Conservation (phyloP, 2,329 filamentous ascomycete genomes). For the Cladosporium sp. region DNA sequence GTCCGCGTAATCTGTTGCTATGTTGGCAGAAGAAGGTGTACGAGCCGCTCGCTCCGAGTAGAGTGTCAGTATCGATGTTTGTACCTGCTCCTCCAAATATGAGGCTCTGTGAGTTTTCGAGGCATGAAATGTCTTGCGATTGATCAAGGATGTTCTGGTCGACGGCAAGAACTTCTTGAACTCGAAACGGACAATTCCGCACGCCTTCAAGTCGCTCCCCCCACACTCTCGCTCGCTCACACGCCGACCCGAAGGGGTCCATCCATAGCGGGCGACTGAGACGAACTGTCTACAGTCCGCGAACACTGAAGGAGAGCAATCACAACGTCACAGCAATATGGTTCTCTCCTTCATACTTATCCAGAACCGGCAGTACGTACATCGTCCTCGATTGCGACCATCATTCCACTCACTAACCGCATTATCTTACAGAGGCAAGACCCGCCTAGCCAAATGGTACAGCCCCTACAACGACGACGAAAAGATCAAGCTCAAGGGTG, state of each 20-base stretch:
- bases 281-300: background rate
- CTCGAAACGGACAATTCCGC: background rate
- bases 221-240: background rate
- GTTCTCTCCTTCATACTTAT: constrained; percentile 87
- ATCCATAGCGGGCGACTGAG: background rate
- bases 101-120: background rate
- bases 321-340: constrained; percentile 38
- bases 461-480: constrained; percentile 97
- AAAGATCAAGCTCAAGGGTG: constrained; percentile 98
- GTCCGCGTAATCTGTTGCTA: background rate
- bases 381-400: background rate
- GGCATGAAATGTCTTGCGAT: background rate
- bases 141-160: background rate
- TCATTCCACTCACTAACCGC: constrained; percentile 22
- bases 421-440: constrained; percentile 78
- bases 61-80: background rate
- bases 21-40: background rate
- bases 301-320: background rate
- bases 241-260: constrained; percentile 5
- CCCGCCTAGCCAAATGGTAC: constrained; percentile 98
- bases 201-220: background rate
- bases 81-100: background rate
- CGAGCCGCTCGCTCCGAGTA: background rate
- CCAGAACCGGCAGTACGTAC: constrained; percentile 78
- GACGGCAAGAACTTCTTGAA: constrained; percentile 5